Evolutionary conservation across 352 stramenopile species (phyloP).

Genomic region (Globisporangium nodosum): DNA sequence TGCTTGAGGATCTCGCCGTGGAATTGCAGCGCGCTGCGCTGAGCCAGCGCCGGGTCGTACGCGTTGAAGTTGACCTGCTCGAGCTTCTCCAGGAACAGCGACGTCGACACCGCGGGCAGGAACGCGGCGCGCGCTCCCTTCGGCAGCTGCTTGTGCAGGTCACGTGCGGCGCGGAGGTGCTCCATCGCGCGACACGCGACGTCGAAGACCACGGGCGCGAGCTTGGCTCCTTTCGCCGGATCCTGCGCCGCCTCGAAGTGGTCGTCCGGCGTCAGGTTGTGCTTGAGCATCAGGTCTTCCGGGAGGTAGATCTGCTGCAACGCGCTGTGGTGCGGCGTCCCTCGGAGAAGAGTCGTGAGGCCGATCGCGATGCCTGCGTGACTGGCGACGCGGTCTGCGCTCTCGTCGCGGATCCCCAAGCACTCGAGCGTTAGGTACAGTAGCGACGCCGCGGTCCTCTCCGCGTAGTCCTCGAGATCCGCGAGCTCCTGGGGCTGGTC

Average conservation of each 20-base stretch:
- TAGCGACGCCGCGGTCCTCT: constrained; percentile 87
- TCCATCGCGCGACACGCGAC: constrained; percentile 80
- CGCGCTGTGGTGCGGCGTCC: constrained; percentile 58
- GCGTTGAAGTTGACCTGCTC: constrained; percentile 79
- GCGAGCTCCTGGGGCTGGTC: constrained; percentile 59
- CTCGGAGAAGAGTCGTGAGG: constrained; percentile 78
- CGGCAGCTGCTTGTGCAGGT: constrained; percentile 48
- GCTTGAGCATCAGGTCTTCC: constrained; percentile 72
- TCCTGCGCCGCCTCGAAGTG: constrained; percentile 58
- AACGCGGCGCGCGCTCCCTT: constrained; percentile 51
- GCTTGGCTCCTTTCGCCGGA: constrained; percentile 48
- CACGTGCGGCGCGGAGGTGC: constrained; percentile 71
- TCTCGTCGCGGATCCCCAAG: constrained; percentile 65
- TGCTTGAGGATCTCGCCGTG: constrained; percentile 64
- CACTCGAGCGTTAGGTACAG: constrained; percentile 89
- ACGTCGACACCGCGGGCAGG: constrained; percentile 58
- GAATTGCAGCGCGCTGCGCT: constrained; percentile 51
- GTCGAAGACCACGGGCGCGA: constrained; percentile 84
- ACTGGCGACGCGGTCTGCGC: constrained; percentile 68
- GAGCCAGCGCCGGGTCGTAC: constrained; percentile 51
- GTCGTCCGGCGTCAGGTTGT: constrained; percentile 47
- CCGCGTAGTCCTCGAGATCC: constrained; percentile 82
- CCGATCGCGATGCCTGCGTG: constrained; percentile 85
- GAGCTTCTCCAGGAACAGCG: constrained; percentile 58
- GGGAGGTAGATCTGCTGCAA: constrained; percentile 79